phyloP scores from a whole-genome alignment of 192 early-diverging fungal species.

The Podila minutissima region DNA sequence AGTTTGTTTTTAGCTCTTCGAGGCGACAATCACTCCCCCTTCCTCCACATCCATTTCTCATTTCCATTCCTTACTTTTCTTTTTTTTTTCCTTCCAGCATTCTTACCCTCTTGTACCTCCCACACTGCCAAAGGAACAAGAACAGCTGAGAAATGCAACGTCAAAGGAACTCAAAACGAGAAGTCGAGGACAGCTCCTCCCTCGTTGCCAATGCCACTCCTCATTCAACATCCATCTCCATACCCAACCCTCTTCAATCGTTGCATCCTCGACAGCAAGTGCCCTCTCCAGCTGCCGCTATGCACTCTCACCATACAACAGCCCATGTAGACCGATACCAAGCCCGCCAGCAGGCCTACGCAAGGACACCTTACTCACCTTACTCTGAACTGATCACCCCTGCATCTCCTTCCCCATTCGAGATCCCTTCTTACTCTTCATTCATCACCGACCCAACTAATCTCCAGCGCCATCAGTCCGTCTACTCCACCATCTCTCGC shows the following conservation, averaged over 20 bases:
- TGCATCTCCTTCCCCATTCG: conserved; percentile 7
- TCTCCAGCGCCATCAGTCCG: conserved; percentile 30
- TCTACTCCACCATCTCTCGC: conserved; percentile 33
- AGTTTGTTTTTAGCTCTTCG: too few relatives aligned
- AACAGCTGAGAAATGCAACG: background rate
- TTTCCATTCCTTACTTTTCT: too few relatives aligned
- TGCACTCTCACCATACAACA: background rate
- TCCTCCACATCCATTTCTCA: too few relatives aligned
- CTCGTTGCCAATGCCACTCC: conserved; percentile 5
- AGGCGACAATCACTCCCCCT: too few relatives aligned
- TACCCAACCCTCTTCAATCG: conserved; percentile 18
- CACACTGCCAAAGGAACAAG: too few relatives aligned
- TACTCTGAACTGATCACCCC: background rate
- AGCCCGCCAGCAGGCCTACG: conserved; percentile 7
- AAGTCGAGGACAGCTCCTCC: conserved; percentile 18
- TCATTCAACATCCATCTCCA: background rate
- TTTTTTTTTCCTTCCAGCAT: too few relatives aligned
- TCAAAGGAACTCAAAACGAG: conserved; percentile 1
- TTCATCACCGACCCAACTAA: conserved; percentile 34
- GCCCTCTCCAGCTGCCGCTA: background rate
- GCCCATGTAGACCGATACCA: conserved; percentile 4
- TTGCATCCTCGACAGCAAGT: conserved; percentile 26
- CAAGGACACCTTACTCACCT: conserved; percentile 1
- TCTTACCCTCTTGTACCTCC: too few relatives aligned
- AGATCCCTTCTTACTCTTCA: conserved; percentile 34